phyloP scores from a whole-genome alignment of 371 early-diverging fungal species.

The Entomophthora muscae region DNA sequence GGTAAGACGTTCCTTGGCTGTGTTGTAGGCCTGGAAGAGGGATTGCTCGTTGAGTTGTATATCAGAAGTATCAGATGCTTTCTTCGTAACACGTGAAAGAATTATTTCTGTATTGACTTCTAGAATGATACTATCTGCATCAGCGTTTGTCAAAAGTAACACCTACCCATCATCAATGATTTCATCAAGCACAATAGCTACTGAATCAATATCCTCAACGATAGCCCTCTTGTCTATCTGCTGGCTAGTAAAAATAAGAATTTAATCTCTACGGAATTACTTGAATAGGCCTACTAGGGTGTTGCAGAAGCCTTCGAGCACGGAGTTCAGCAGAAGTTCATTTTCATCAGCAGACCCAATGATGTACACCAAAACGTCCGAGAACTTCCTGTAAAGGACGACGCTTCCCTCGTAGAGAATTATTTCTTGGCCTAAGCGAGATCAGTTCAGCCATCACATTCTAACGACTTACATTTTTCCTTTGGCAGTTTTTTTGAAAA shows the following conservation, averaged over 20 bases:
- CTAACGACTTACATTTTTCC: conserved; percentile 26
- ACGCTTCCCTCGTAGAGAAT: conserved; percentile 81
- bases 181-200: conserved; percentile 84
- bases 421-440: conserved; percentile 43
- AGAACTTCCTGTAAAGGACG: conserved; percentile 63
- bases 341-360: conserved; percentile 87
- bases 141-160: no score
- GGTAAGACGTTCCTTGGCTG: conserved; percentile 75
- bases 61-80: conserved; percentile 52
- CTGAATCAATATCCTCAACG: conserved; percentile 79
- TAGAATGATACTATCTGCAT: conserved; percentile 50
- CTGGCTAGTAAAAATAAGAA: conserved; percentile 24
- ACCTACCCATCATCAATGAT: conserved; percentile 86
- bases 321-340: conserved; percentile 66
- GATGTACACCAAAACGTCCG: conserved; percentile 80
- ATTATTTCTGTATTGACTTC: conserved; percentile 82
- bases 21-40: conserved; percentile 71
- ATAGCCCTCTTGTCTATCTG: conserved; percentile 83
- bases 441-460: not conserved
- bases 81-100: conserved; percentile 79
- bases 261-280: conserved; percentile 19
- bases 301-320: conserved; percentile 68
- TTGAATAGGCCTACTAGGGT: conserved; percentile 66
- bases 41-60: conserved; percentile 85
- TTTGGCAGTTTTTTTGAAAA: conserved; percentile 76